Percentiles rank a stretch among this genome's conserved stretches.
phyloP scores from a whole-genome alignment of 139 green algal genomes.

The Chloropicon primus region DNA sequence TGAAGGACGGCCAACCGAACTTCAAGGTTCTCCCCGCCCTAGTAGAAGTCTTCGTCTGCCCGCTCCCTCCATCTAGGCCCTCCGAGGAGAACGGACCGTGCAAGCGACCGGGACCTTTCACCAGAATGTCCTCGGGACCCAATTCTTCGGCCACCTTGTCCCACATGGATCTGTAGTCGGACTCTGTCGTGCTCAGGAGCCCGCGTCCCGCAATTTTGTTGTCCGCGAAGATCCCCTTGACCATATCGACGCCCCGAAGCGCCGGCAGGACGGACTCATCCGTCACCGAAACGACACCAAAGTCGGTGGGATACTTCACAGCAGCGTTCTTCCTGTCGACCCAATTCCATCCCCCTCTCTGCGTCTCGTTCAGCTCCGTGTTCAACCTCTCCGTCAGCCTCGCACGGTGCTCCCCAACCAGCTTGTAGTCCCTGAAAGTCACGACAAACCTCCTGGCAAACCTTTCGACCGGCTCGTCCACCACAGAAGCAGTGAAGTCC shows the following conservation, averaged over 20 bases:
- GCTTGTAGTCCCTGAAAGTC: background rate
- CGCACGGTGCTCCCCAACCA: background rate
- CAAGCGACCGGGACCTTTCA: background rate
- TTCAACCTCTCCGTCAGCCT: background rate
- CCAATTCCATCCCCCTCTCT: constrained; percentile 29
- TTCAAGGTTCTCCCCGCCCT: background rate
- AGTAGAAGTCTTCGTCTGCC: background rate
- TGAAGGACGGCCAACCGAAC: background rate
- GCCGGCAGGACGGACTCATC: background rate
- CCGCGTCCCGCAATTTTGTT: background rate
- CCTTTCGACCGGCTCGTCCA: background rate
- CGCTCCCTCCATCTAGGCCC: too few relatives aligned
- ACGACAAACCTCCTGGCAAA: background rate
- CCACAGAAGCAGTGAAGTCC: background rate
- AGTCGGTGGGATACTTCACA: constrained; percentile 55
- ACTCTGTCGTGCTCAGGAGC: background rate
- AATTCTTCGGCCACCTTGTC: background rate
- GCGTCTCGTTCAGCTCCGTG: background rate
- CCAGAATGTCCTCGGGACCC: background rate
- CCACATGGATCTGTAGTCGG: background rate
- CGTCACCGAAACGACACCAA: constrained; percentile 43
- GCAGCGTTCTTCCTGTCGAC: constrained; percentile 47
- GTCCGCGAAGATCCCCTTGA: background rate
- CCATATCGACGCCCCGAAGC: constrained; percentile 12
- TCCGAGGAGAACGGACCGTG: background rate